phyloP scores from a whole-genome alignment of 495 filamentous ascomycete species.

The Penicillium pulvis region DNA sequence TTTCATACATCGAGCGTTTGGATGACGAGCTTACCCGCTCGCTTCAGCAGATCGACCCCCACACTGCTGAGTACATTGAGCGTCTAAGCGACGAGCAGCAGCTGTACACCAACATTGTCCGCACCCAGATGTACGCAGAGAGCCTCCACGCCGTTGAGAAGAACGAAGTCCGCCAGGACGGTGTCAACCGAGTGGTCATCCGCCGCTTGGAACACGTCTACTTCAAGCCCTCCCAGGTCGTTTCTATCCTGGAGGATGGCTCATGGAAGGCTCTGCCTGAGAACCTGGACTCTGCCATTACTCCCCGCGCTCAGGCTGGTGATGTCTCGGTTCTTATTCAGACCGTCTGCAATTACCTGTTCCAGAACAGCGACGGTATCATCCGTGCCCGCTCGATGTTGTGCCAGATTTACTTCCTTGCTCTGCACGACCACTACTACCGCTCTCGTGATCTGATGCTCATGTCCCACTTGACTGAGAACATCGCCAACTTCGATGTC shows the following conservation, averaged over 20 bases:
- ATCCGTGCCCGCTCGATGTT: slow-evolving; percentile 96
- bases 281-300: slow-evolving; percentile 74
- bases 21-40: slow-evolving; percentile 98
- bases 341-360: slow-evolving; percentile 91
- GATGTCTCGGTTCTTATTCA: slow-evolving; percentile 79
- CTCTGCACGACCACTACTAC: slow-evolving; percentile 96
- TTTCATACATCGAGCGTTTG: slow-evolving; percentile 91
- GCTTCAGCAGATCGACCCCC: slow-evolving; percentile 93
- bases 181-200: slow-evolving; percentile 88
- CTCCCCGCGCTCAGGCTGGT: slow-evolving; percentile 61
- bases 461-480: slow-evolving; percentile 99
- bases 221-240: slow-evolving; percentile 96
- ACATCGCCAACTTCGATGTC: slow-evolving; percentile 91
- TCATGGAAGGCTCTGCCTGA: slow-evolving; percentile 82
- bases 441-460: slow-evolving; percentile 97
- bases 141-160: slow-evolving; percentile 67
- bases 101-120: slow-evolving; percentile 90
- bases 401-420: slow-evolving; percentile 97
- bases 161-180: slow-evolving; percentile 76
- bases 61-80: slow-evolving; percentile 98
- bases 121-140: slow-evolving; percentile 85
- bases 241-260: slow-evolving; percentile 88
- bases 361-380: slow-evolving; percentile 89
- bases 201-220: slow-evolving; percentile 94
- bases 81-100: slow-evolving; percentile 85